phyloP scores from a whole-genome alignment of 345 rosid species.

The Sisymbrium irio region DNA sequence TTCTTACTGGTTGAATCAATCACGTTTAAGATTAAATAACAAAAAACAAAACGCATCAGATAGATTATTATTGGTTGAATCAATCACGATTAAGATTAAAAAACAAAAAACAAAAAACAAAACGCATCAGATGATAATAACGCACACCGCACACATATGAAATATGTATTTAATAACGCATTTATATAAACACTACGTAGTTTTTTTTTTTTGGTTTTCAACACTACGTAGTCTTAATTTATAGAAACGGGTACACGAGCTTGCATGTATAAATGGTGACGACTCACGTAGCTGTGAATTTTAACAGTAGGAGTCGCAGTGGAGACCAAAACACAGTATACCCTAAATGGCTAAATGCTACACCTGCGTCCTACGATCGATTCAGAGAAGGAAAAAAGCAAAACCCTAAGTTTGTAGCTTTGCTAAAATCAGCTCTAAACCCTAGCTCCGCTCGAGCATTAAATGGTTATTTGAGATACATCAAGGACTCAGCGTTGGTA shows the following conservation, averaged over 20 bases:
- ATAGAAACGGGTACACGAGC: not conserved
- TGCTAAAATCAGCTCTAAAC: constrained; percentile 20
- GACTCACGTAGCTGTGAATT: not conserved
- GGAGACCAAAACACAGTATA: constrained; percentile 31
- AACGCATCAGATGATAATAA: not conserved
- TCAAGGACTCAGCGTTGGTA: not conserved
- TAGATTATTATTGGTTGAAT: not conserved
- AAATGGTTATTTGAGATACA: constrained; percentile 8
- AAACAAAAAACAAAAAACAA: no score
- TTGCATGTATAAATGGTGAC: constrained; percentile 17
- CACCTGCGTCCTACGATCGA: constrained; percentile 19
- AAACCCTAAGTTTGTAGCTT: constrained; percentile 32
- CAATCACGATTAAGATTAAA: not conserved
- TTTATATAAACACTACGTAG: not conserved
- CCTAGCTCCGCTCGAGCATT: constrained; percentile 25
- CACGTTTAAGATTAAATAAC: not conserved
- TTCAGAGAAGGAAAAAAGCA: constrained; percentile 8
- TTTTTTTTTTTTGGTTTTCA: no score
- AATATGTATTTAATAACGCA: not conserved
- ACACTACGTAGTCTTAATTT: not conserved
- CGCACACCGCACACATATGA: no score
- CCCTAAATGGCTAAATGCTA: constrained; percentile 32
- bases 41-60: not conserved
- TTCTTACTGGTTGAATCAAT: not conserved
- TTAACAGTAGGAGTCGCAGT: constrained; percentile 11